Conservation (phyloP, 176 grass and related monocot genomes). For the Carex littledalei region DNA sequence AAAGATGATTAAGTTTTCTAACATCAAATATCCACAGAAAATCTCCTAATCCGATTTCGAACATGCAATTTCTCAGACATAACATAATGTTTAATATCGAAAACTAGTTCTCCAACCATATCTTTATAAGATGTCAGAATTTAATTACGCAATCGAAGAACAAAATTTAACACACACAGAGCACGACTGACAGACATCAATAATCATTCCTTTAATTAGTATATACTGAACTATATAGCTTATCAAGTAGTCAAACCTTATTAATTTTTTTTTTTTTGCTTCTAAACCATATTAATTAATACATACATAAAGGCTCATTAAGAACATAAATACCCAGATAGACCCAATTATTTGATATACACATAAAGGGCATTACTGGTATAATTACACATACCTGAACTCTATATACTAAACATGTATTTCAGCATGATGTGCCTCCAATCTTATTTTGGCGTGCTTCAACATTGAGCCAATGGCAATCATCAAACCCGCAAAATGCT, state of each 20-base stretch:
- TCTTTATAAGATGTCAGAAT: background rate
- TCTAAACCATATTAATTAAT: background rate
- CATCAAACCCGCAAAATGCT: slow-evolving; percentile 42
- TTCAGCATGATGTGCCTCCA: background rate
- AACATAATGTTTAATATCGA: too few species aligned
- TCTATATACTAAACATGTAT: background rate
- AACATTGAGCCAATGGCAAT: slow-evolving; percentile 79
- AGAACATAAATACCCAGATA: background rate
- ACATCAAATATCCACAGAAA: too few species aligned
- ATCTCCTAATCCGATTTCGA: too few species aligned
- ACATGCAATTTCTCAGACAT: too few species aligned
- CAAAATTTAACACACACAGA: background rate
- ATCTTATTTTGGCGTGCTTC: background rate
- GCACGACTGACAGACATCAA: background rate
- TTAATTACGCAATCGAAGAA: background rate
- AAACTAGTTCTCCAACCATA: background rate
- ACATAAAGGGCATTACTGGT: background rate
- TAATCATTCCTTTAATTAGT: background rate
- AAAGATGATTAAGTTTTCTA: too few species aligned
- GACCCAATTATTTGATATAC: background rate
- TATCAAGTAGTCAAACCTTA: background rate
- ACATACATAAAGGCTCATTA: background rate
- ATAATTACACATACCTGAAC: background rate
- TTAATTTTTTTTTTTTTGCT: too few species aligned
- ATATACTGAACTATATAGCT: background rate